Evolutionary conservation across 257 asterid species (phyloP), one percentile per base, ranked within the genome.

Genomic region (Solanum megistacrolobum): DNA sequence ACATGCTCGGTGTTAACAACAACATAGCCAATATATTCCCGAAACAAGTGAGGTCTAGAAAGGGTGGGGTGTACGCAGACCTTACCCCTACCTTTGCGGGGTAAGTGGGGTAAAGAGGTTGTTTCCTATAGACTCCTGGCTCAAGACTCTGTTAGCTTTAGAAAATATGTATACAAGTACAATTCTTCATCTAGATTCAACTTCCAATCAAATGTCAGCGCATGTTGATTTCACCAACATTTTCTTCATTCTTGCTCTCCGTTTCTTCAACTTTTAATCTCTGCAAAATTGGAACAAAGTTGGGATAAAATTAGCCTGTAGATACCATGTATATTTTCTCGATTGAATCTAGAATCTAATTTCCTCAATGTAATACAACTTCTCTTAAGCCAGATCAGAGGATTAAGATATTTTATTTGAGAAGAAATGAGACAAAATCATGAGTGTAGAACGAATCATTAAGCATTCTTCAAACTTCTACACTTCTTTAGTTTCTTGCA

Each of bases 201-300:
- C 86, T 13, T 36, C 75, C 88, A 86, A 85, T 65, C 78, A 87
- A 48, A 83, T 83, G 23, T 85, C 88, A 46, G 85, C 46, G 11
- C 69, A 79, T 71, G 85, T 84, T 84, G 88, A 78, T 84, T 68
- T 88, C 76, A 66, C 90, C 39, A 89, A 25, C 91, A 32, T 90
- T 89, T 84, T 89, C 92, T 83, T 88, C 89, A 58, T 38, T 60
- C 83, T 48, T 88, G 8, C 81, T 87, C 74, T 88, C 93, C 12
- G 21, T 83, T 74, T 72, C 84, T 75, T 65, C 92, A 29, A 88
- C 84, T 90, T 91, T 93, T 84, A 89, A 82, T 89, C 92, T 90
- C 95, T 92, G 91, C 85, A 81, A 43, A 83, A 52, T 23, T 6
- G 8, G 8, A 86, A 60, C 3, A 85, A 31, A n/a, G n/a, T 12